A percentile compares a stretch with the other conserved stretches of the same genome.
Conservation (phyloP, 1,284 basidiomycete genomes). For the Papiliotrema nemorosa region DNA sequence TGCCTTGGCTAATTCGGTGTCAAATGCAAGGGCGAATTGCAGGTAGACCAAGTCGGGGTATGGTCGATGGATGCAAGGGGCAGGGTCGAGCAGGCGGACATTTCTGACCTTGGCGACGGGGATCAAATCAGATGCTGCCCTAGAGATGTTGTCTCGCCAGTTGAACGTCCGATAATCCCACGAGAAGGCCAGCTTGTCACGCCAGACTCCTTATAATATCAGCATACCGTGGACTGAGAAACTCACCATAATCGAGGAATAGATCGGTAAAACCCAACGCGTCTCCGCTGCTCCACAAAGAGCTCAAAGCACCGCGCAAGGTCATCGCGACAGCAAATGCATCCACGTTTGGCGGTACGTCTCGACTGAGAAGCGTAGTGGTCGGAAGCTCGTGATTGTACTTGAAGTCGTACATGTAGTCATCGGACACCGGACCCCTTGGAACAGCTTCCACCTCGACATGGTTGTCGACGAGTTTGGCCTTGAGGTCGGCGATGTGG, state of each 20-base stretch:
- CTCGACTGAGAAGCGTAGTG: constrained; percentile 9
- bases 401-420: constrained; percentile 32
- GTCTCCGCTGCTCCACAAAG: constrained; percentile 5
- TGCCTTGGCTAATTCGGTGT: constrained; percentile 53
- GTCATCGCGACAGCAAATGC: constrained; percentile 5
- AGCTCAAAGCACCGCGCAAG: constrained; percentile 4
- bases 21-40: constrained; percentile 56
- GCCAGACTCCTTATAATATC: constrained; percentile 21
- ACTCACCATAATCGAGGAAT: constrained; percentile 29
- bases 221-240: not conserved
- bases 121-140: constrained; percentile 24
- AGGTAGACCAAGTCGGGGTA: constrained; percentile 60
- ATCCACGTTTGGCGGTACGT: constrained; percentile 14
- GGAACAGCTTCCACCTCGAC: not conserved
- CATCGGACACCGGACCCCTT: constrained; percentile 11
- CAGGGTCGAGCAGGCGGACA: constrained; percentile 48
- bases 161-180: constrained; percentile 66
- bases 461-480: constrained; percentile 15
- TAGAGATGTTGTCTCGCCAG: constrained; percentile 48
- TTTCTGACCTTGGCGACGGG: constrained; percentile 27
- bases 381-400: constrained; percentile 24
- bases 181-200: constrained; percentile 43
- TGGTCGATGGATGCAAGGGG: constrained; percentile 50
- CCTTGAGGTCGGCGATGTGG: constrained; percentile 13
- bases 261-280: constrained; percentile 18